These are phyloP conservation scores for Fusarium sp. DNA, from an alignment of 2,329 filamentous ascomycete genomes.

Conservation along the genomic window DNA sequence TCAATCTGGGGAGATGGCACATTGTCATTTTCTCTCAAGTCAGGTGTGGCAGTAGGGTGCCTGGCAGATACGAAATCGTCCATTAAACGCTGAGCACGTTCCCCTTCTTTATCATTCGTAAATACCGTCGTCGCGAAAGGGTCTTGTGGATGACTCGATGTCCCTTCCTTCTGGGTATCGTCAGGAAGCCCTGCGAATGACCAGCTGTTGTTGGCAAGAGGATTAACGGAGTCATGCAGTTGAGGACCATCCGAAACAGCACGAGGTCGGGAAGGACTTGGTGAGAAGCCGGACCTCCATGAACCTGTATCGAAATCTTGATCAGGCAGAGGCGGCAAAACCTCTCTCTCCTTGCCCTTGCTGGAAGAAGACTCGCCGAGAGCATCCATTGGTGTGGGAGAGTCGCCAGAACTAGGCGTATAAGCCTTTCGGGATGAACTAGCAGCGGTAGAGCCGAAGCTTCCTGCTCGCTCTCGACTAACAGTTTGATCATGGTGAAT, in stretches of 20 bases:
- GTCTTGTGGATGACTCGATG: not conserved
- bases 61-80: not conserved
- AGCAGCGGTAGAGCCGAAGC: slow-evolving; percentile 39
- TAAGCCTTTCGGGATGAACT: slow-evolving; percentile 40
- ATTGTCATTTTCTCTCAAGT: not conserved
- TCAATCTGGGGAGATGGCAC: slow-evolving; percentile 1
- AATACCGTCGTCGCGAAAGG: not conserved
- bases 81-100: not conserved
- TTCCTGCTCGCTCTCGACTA: slow-evolving; percentile 27
- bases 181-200: slow-evolving; percentile 60
- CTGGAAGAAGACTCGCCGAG: slow-evolving; percentile 10
- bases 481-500: not conserved
- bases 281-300: slow-evolving; percentile 15
- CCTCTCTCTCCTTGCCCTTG: slow-evolving; percentile 35
- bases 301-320: slow-evolving; percentile 6
- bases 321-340: slow-evolving; percentile 8
- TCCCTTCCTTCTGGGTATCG: slow-evolving; percentile 23
- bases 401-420: slow-evolving; percentile 41
- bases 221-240: slow-evolving; percentile 57
- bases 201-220: slow-evolving; percentile 71
- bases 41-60: not conserved
- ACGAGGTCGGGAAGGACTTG: slow-evolving; percentile 56
- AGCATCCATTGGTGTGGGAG: slow-evolving; percentile 22
- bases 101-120: not conserved
- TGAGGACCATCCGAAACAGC: slow-evolving; percentile 68